Conservation (phyloP, 2,329 filamentous ascomycete species). For the Hirsutella rhossiliensis region DNA sequence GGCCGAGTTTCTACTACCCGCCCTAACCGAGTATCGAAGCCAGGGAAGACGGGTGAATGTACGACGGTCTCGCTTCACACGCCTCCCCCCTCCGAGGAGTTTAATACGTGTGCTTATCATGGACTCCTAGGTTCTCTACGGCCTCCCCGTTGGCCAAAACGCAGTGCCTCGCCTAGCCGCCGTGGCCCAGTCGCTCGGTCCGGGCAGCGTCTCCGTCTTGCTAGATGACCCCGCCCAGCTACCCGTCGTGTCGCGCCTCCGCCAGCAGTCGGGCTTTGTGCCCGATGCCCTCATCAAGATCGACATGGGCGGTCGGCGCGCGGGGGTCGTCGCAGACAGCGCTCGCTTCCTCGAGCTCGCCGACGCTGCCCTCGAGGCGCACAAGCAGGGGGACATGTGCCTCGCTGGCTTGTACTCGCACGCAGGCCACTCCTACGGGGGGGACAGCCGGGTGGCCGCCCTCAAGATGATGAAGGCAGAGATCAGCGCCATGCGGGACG, state of each 20-base stretch:
- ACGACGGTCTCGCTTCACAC: too few relatives aligned
- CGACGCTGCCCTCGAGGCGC: constrained; percentile 19
- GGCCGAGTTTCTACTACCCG: constrained; percentile 52
- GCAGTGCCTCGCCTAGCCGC: constrained; percentile 45
- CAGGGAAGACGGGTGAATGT: constrained; percentile 47
- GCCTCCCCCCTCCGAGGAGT: background rate
- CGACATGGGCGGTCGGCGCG: constrained; percentile 60
- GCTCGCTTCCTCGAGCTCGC: constrained; percentile 35
- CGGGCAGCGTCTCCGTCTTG: constrained; percentile 48
- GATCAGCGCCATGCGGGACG: constrained; percentile 14
- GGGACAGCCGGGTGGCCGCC: constrained; percentile 17
- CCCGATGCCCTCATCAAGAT: constrained; percentile 59
- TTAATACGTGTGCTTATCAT: background rate
- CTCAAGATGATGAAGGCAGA: constrained; percentile 18
- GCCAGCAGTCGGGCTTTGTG: constrained; percentile 27
- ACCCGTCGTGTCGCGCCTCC: constrained; percentile 28
- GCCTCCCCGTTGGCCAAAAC: constrained; percentile 54
- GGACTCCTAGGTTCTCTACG: constrained; percentile 49
- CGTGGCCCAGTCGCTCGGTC: constrained; percentile 43
- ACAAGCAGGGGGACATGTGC: constrained; percentile 15
- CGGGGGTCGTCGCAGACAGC: constrained; percentile 45
- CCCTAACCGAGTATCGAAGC: constrained; percentile 44
- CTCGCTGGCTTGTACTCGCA: constrained; percentile 62
- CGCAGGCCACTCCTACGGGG: constrained; percentile 57
- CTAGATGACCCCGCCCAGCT: constrained; percentile 58